Conservation (phyloP, 164 flowering plant genomes). For the Tetracentron sinense region DNA sequence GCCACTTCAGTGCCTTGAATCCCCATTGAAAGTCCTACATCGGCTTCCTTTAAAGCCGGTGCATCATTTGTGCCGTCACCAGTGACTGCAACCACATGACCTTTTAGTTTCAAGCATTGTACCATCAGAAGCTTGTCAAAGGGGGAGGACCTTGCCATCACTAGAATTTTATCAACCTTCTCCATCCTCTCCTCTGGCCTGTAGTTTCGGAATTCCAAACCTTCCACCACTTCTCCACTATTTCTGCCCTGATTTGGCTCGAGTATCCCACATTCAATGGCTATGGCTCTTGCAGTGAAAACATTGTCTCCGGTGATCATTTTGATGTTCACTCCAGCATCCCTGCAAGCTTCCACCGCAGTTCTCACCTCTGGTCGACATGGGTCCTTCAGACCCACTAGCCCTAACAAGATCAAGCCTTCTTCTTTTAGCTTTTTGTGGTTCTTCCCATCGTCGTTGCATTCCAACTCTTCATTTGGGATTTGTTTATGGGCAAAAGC, state of each 20-base stretch:
- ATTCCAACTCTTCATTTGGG: background rate
- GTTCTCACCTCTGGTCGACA: constrained; percentile 35
- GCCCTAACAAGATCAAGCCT: constrained; percentile 26
- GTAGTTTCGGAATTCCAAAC: constrained; percentile 33
- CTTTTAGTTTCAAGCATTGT: constrained; percentile 33
- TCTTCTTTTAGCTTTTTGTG: constrained; percentile 15
- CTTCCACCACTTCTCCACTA: constrained; percentile 31
- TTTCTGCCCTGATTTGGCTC: constrained; percentile 16
- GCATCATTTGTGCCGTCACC: constrained; percentile 50
- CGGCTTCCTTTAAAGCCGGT: constrained; percentile 39
- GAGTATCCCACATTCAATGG: constrained; percentile 36
- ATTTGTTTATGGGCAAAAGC: constrained; percentile 27
- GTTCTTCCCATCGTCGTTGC: constrained; percentile 2
- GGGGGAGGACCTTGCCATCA: constrained; percentile 47
- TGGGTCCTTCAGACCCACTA: constrained; percentile 40
- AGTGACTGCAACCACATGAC: constrained; percentile 44
- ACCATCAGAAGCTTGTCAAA: constrained; percentile 47
- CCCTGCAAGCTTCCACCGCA: constrained; percentile 28
- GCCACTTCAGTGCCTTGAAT: constrained; percentile 43
- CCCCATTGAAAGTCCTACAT: constrained; percentile 45
- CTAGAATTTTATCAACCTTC: constrained; percentile 29
- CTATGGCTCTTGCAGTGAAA: constrained; percentile 39
- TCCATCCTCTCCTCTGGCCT: constrained; percentile 32
- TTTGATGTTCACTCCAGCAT: constrained; percentile 36
- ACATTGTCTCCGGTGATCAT: constrained; percentile 46